phyloP scores from a whole-genome alignment of 306 rosid species.

The Castanopsis chinensis region DNA sequence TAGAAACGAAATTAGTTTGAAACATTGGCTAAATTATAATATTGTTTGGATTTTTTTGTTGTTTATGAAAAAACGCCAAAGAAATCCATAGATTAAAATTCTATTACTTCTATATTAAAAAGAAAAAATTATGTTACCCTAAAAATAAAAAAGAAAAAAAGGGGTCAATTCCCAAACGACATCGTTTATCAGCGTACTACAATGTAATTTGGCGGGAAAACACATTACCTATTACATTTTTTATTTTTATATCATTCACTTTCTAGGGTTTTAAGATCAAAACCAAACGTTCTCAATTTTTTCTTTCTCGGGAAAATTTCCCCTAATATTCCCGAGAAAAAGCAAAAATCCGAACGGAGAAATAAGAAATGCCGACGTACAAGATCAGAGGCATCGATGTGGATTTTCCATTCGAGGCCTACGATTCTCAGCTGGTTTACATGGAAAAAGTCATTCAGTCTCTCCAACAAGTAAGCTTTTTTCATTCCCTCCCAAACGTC shows the following conservation, averaged over 20 bases:
- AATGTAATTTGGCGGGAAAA: conserved; percentile 53
- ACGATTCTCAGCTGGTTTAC: conserved; percentile 88
- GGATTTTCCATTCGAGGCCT: conserved; percentile 84
- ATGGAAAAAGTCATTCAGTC: conserved; percentile 95
- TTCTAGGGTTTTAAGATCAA: conserved; percentile 43
- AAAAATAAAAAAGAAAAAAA: too few species aligned
- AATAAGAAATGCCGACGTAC: conserved; percentile 70
- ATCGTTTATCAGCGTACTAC: background rate
- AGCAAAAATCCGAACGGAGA: background rate
- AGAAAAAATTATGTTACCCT: too few species aligned
- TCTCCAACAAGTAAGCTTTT: conserved; percentile 65
- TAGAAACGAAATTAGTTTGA: too few species aligned
- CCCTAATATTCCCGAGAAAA: background rate
- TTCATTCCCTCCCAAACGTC: too few species aligned
- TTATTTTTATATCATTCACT: background rate
- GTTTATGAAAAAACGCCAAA: too few species aligned
- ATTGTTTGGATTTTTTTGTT: too few species aligned
- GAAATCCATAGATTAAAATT: too few species aligned
- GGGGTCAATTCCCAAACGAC: background rate
- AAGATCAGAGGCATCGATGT: conserved; percentile 72
- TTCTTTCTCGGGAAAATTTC: background rate
- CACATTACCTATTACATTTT: background rate
- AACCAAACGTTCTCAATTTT: background rate
- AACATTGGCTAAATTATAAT: too few species aligned
- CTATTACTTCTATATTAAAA: too few species aligned